A percentile compares a stretch with the other conserved stretches of the same genome.
Evolutionary conservation across 306 rosid genomes (phyloP).

Genomic region (Lablab purpureus): DNA sequence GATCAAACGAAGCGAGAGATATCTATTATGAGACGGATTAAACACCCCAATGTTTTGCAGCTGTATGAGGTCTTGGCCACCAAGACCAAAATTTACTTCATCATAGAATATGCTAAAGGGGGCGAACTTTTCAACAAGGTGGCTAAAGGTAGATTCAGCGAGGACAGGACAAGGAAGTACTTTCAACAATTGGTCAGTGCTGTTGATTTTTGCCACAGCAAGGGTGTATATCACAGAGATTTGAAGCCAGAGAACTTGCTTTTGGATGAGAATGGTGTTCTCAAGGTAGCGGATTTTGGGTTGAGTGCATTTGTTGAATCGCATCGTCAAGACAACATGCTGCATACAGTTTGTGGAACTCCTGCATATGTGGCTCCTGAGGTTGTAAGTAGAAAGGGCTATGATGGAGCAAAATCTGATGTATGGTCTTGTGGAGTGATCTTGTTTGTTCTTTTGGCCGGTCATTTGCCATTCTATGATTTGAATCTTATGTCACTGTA

Average conservation of each 20-base stretch:
- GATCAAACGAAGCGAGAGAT: conserved; percentile 55
- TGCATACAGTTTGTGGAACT: conserved; percentile 58
- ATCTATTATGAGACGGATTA: conserved; percentile 47
- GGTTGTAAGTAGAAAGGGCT: conserved; percentile 47
- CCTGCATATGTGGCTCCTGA: conserved; percentile 62
- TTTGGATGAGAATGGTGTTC: conserved; percentile 55
- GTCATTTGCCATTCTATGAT: conserved; percentile 57
- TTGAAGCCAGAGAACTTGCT: conserved; percentile 63
- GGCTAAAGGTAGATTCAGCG: conserved; percentile 44
- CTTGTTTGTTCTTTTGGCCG: conserved; percentile 56
- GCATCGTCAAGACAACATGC: conserved; percentile 31
- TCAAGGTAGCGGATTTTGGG: conserved; percentile 61
- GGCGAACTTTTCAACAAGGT: conserved; percentile 57
- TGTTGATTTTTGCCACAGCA: conserved; percentile 55
- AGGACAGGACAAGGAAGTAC: conserved; percentile 50
- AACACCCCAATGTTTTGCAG: conserved; percentile 54
- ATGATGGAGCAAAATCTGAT: conserved; percentile 55
- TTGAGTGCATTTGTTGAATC: conserved; percentile 52
- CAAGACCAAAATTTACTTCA: conserved; percentile 59
- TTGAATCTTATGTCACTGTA: conserved; percentile 50
- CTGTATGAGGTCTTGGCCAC: conserved; percentile 60
- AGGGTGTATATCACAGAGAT: conserved; percentile 61
- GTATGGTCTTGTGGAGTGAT: conserved; percentile 62
- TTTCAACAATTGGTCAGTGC: conserved; percentile 57
- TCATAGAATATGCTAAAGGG: conserved; percentile 60